A percentile compares a stretch with the other conserved stretches of the same genome.
Evolutionary conservation across 768 basidiomycete genomes (phyloP).

Genomic region (Mycena haematopus): DNA sequence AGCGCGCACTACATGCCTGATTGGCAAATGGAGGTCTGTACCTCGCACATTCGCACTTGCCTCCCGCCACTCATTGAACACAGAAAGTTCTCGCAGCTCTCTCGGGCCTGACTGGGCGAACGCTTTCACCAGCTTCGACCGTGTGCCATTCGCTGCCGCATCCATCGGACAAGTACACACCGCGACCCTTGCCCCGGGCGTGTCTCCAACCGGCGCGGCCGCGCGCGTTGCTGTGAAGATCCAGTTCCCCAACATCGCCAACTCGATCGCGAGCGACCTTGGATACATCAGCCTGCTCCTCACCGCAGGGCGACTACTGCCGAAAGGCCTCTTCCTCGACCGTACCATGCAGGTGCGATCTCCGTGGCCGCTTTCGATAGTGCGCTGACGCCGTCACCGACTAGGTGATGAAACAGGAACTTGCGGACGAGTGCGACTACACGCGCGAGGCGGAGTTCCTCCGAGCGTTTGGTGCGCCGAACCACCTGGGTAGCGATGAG

Average conservation of each 20-base stretch:
- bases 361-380: too few relatives aligned
- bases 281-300: constrained; percentile 85
- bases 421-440: constrained; percentile 94
- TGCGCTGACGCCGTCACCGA: neutral
- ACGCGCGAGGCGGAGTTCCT: constrained; percentile 79
- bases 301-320: constrained; percentile 80
- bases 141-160: constrained; percentile 91
- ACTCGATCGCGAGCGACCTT: constrained; percentile 88
- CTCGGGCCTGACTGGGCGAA: constrained; percentile 78
- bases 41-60: neutral
- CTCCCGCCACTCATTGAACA: constrained; percentile 9
- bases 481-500: constrained; percentile 59
- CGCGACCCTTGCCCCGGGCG: constrained; percentile 62
- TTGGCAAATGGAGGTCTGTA: constrained; percentile 91
- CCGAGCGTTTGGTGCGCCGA: constrained; percentile 58
- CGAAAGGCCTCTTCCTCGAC: constrained; percentile 89
- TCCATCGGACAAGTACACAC: constrained; percentile 96
- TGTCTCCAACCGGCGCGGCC: constrained; percentile 59
- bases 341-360: constrained; percentile 71
- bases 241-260: constrained; percentile 92
- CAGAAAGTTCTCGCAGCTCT: constrained; percentile 76
- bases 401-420: constrained; percentile 86
- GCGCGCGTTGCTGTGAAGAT: constrained; percentile 83
- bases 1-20: constrained; percentile 99
- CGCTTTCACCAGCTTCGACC: constrained; percentile 77